Conservation (phyloP, 441 rosid genomes). For the Erodium trifolium region DNA sequence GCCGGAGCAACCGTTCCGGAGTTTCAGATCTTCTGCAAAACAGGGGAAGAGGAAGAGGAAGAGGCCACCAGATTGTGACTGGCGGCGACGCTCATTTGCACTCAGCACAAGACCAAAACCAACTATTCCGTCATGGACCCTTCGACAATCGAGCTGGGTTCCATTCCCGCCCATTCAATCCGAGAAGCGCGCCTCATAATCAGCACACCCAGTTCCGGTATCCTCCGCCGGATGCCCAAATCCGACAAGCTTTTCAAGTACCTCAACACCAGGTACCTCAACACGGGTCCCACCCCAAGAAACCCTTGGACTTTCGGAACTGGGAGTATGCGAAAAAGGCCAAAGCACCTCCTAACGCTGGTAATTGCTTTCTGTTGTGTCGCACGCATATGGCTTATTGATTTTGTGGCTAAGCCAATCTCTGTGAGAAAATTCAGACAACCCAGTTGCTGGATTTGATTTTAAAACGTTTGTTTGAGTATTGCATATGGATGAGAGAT, state of each 20-base stretch:
- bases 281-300: conserved; percentile 32
- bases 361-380: conserved; percentile 27
- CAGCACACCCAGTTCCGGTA: conserved; percentile 31
- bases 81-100: conserved; percentile 40
- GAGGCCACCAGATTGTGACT: conserved; percentile 32
- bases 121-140: conserved; percentile 32
- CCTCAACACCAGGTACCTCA: conserved; percentile 20
- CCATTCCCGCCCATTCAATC: conserved; percentile 22
- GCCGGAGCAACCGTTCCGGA: no score
- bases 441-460: not conserved
- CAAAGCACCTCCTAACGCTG: conserved; percentile 40
- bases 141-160: conserved; percentile 15
- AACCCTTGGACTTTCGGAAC: conserved; percentile 54
- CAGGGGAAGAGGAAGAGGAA: conserved; percentile 29
- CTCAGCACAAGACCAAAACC: conserved; percentile 39
- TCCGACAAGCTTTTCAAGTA: conserved; percentile 32
- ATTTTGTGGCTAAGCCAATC: not conserved
- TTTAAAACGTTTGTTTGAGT: not conserved
- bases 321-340: conserved; percentile 59
- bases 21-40: no score
- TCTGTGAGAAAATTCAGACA: not conserved
- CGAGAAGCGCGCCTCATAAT: conserved; percentile 21
- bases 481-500: not conserved
- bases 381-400: not conserved
- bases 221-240: conserved; percentile 32